These are phyloP conservation scores for Obelidium mucronatum DNA, from an alignment of 192 early-diverging fungal genomes.

Conservation along the genomic window DNA sequence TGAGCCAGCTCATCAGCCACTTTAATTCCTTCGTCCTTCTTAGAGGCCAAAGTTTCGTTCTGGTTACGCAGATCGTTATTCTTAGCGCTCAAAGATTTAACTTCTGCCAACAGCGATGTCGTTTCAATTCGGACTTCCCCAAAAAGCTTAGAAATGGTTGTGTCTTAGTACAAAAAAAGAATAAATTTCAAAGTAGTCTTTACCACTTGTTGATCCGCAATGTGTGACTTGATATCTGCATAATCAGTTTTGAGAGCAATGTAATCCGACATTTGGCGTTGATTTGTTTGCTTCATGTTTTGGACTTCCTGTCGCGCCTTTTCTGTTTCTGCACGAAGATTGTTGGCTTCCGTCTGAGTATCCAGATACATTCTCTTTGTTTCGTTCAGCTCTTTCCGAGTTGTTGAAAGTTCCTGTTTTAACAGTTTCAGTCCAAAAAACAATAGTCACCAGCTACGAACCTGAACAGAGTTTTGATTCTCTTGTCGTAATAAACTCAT, in stretches of 20 bases:
- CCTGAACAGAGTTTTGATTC: neutral
- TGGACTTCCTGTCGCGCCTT: neutral
- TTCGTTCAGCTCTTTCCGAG: constrained; percentile 13
- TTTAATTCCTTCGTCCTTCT: constrained; percentile 28
- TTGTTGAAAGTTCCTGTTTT: neutral
- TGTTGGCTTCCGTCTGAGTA: neutral
- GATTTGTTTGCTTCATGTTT: neutral
- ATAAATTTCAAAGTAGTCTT: neutral
- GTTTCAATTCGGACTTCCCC: constrained; percentile 37
- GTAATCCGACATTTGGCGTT: constrained; percentile 23
- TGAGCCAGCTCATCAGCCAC: constrained; percentile 22
- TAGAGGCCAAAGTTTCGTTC: constrained; percentile 8
- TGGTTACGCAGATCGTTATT: constrained; percentile 33
- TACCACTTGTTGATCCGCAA: constrained; percentile 20
- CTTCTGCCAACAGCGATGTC: constrained; percentile 41
- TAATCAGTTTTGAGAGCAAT: constrained; percentile 25
- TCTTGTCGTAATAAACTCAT: constrained; percentile 20
- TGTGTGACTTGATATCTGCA: constrained; percentile 27
- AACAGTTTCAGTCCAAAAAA: neutral
- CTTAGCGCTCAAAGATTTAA: constrained; percentile 39
- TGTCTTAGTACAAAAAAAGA: constrained; percentile 4
- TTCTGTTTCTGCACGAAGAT: neutral
- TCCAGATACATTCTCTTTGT: constrained; percentile 5
- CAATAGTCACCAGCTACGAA: neutral
- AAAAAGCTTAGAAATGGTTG: constrained; percentile 18